Evolutionary conservation across 192 early-diverging fungal species (phyloP).

Genomic region (Phlyctochytrium arcticum): DNA sequence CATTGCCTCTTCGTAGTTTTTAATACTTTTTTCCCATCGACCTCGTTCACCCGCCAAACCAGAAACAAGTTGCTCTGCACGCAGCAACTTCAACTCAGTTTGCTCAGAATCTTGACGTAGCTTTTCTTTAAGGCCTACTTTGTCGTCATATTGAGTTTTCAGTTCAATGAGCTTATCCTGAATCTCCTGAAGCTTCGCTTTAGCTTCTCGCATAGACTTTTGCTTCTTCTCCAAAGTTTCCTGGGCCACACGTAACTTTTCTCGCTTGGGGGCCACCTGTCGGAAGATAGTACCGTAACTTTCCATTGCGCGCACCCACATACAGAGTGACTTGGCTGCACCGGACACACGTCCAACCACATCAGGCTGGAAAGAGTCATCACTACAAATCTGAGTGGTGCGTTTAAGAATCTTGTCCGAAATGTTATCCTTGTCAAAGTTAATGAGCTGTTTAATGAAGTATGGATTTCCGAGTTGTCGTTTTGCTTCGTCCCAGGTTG

Average conservation of each 20-base stretch:
- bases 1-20: slow-evolving; percentile 50
- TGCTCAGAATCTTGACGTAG: slow-evolving; percentile 52
- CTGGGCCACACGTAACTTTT: slow-evolving; percentile 51
- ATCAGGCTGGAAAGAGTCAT: slow-evolving; percentile 58
- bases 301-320: slow-evolving; percentile 62
- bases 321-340: slow-evolving; percentile 55
- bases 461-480: slow-evolving; percentile 58
- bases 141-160: slow-evolving; percentile 59
- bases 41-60: slow-evolving; percentile 54
- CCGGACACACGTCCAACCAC: slow-evolving; percentile 56
- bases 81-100: slow-evolving; percentile 48
- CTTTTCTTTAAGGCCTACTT: slow-evolving; percentile 53
- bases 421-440: slow-evolving; percentile 63
- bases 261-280: slow-evolving; percentile 57
- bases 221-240: slow-evolving; percentile 61
- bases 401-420: slow-evolving; percentile 53
- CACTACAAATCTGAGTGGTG: slow-evolving; percentile 52
- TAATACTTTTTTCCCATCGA: slow-evolving; percentile 56
- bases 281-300: slow-evolving; percentile 56
- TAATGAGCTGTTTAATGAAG: slow-evolving; percentile 60
- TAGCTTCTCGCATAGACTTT: slow-evolving; percentile 49
- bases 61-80: slow-evolving; percentile 57
- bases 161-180: slow-evolving; percentile 59
- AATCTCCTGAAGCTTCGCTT: slow-evolving; percentile 56
- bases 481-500: slow-evolving; percentile 61